Percentiles rank a stretch among this genome's conserved stretches.
Evolutionary conservation across 1,284 basidiomycete genomes (phyloP).

Genomic region (Cutaneotrichosporon cutaneum): DNA sequence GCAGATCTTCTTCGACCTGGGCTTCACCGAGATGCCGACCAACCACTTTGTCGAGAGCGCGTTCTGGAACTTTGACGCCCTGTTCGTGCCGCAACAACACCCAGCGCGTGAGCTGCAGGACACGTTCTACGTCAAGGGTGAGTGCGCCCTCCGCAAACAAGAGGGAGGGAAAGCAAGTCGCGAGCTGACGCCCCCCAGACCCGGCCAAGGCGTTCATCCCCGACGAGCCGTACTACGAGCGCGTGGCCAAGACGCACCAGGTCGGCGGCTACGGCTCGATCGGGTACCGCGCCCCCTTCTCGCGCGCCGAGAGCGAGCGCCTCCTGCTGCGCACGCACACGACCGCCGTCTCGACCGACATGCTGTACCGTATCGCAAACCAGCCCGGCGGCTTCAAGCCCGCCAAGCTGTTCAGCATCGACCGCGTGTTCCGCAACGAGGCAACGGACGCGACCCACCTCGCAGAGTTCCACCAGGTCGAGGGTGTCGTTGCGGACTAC

Average conservation of each 20-base stretch:
- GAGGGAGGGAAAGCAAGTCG: no score
- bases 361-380: conserved; percentile 89
- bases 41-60: conserved; percentile 94
- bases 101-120: conserved; percentile 97
- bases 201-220: conserved; percentile 75
- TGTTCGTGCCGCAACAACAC: conserved; percentile 99
- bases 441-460: conserved; percentile 99
- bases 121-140: conserved; percentile 96
- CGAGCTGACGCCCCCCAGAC: conserved; percentile 60
- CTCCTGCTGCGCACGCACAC: conserved; percentile 96
- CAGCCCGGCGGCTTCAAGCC: conserved; percentile 80
- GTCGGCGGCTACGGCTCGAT: conserved; percentile 88
- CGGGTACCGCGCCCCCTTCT: conserved; percentile 99
- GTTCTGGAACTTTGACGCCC: conserved; percentile 99
- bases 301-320: conserved; percentile 82
- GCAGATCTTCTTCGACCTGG: conserved; percentile 99
- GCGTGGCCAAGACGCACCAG: conserved; percentile 86
- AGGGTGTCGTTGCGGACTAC: conserved; percentile 96
- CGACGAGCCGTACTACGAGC: conserved; percentile 80
- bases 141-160: conserved; percentile 24
- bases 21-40: conserved; percentile 99
- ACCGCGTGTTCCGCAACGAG: conserved; percentile 98
- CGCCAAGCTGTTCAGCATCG: conserved; percentile 96
- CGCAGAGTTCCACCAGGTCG: conserved; percentile 99
- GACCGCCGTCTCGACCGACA: conserved; percentile 89